Evolutionary conservation across 192 early-diverging fungal species (phyloP), one percentile per base, ranked within the genome.

Genomic region (Backusella psychrophila): DNA sequence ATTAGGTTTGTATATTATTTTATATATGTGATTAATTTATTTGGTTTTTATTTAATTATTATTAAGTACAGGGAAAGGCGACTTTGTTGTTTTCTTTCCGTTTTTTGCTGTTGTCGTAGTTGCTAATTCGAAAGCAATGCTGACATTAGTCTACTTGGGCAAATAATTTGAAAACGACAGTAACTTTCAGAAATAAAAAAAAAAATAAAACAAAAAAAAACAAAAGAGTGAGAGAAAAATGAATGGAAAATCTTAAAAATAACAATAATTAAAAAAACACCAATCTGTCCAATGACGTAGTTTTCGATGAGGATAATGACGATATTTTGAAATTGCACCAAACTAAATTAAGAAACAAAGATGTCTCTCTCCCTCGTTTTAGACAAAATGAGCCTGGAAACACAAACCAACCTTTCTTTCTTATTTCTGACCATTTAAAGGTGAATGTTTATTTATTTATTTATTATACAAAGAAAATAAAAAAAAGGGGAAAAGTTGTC

Each of bases 361-460:
- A 63, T 63, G 23, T 29, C 26, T 63, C 12, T 63, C 56, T 23
- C 56, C 56, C 56, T 63, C 56, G 23, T 63, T 63, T 59, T 63
- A 63, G 56, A 63, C 56, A 63, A 63, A 63, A 63, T 63, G 23
- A 63, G 56, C 56, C 23, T 63, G 56, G 56, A 63, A 63, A 63
- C 26, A 63, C 23, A 63, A 63, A 63, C 56, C 56, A 63, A 63
- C 56, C 7, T 63, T 63, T 63, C 56, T 14, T 29, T 59, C 23
- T 23, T 59, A 23, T 59, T 59, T 12, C 23, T 59, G 53, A 23
- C 52, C n/a, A 53, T 53, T 53, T 56, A 56, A 56, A 56, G 53
- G 8, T 12, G 56, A 29, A 29, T 63, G 56, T 29, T 63, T 63
- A 63, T 63, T 39, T 39, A 63, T 63, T 39, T 39, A 26, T 26